These are phyloP conservation scores for Linaria vulgaris DNA, from an alignment of 257 asterid species.

Conservation along the genomic window DNA sequence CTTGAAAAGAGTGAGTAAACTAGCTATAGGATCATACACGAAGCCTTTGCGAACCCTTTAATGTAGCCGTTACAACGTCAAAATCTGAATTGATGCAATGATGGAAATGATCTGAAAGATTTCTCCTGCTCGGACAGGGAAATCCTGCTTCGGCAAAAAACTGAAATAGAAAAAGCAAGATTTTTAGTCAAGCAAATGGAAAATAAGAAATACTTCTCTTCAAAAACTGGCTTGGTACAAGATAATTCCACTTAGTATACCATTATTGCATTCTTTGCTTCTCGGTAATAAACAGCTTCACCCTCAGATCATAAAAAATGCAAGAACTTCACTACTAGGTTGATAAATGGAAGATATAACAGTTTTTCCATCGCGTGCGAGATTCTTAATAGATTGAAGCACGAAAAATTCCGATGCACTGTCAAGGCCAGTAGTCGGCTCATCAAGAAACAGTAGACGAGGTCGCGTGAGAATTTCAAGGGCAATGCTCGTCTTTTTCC, in stretches of 20 bases:
- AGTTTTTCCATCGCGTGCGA: conserved; percentile 88
- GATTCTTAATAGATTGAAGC: conserved; percentile 75
- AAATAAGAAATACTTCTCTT: too few species aligned
- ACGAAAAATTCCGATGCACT: conserved; percentile 96
- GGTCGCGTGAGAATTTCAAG: conserved; percentile 85
- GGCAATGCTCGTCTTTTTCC: conserved; percentile 84
- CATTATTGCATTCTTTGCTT: conserved; percentile 75
- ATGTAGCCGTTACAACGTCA: conserved; percentile 74
- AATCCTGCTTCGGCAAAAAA: conserved; percentile 97
- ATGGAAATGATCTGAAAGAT: conserved; percentile 93
- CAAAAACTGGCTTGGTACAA: not conserved
- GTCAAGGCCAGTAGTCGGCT: conserved; percentile 94
- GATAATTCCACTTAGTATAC: conserved; percentile 35
- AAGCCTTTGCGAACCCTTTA: conserved; percentile 75
- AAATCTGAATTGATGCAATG: conserved; percentile 89
- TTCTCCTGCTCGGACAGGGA: conserved; percentile 91
- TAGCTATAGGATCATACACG: conserved; percentile 49
- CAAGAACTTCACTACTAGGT: conserved; percentile 93
- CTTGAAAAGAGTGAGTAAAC: not conserved
- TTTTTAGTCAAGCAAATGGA: not conserved
- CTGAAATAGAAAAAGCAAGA: conserved; percentile 34
- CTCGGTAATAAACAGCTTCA: conserved; percentile 80
- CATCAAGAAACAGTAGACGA: conserved; percentile 82
- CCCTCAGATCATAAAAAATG: conserved; percentile 95
- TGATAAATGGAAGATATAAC: conserved; percentile 92